Evolutionary conservation across 257 asterid genomes (phyloP).

Genomic region (Salvia splendens): DNA sequence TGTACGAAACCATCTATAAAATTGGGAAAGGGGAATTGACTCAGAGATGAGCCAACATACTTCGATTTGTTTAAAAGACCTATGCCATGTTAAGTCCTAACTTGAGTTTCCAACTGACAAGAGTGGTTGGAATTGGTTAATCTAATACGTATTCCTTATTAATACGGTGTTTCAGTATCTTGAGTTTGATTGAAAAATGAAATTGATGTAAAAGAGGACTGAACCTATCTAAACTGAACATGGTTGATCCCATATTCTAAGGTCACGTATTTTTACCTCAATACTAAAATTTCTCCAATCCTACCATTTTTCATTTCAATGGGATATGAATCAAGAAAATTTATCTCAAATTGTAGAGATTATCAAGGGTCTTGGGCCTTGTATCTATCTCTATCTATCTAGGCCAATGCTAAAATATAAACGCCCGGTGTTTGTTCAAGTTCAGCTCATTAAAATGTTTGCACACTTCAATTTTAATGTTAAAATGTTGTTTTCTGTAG

Average conservation of each 20-base stretch:
- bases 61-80: background rate
- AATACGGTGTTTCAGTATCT: background rate
- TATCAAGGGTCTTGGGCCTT: too few relatives aligned
- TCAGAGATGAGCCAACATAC: background rate
- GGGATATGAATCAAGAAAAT: too few relatives aligned
- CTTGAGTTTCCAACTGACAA: background rate
- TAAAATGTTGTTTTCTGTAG: background rate
- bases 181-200: background rate
- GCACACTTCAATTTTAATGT: background rate
- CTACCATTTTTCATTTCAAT: too few relatives aligned
- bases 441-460: constrained; percentile 6
- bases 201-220: background rate
- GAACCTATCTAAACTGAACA: background rate
- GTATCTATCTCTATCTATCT: too few relatives aligned
- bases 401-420: too few relatives aligned
- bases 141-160: background rate
- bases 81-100: background rate
- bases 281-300: too few relatives aligned
- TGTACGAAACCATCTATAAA: too few relatives aligned
- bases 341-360: background rate
- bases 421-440: background rate
- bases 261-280: background rate
- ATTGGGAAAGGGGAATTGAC: too few relatives aligned
- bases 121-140: background rate
- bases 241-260: background rate